A percentile compares a stretch with the other conserved stretches of the same genome.
Evolutionary conservation across 2,329 filamentous ascomycete genomes (phyloP).

Genomic region (Trichoderma breve): DNA sequence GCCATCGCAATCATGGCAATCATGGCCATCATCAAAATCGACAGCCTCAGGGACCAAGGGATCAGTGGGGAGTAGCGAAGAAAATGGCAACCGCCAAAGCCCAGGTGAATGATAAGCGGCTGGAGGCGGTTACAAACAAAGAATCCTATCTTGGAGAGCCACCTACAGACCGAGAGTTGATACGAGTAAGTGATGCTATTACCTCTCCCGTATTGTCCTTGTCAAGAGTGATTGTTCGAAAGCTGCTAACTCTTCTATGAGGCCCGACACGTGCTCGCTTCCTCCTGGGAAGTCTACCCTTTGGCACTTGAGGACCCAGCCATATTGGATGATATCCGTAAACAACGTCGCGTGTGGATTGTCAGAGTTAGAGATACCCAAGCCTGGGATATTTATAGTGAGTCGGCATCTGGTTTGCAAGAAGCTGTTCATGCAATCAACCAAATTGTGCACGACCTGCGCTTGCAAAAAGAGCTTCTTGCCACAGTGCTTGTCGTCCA

Average conservation of each 20-base stretch:
- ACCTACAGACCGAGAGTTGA: constrained; percentile 25
- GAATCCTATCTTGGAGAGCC: constrained; percentile 28
- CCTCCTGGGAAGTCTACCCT: constrained; percentile 28
- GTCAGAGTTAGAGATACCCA: constrained; percentile 24
- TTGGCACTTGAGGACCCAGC: constrained; percentile 26
- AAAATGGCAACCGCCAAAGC: constrained; percentile 28
- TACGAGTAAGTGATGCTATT: constrained; percentile 26
- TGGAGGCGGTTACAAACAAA: constrained; percentile 22
- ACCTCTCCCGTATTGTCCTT: not conserved
- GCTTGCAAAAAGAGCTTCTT: constrained; percentile 28
- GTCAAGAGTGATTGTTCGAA: not conserved
- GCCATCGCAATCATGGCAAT: not conserved
- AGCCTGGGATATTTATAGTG: constrained; percentile 29
- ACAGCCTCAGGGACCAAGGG: not conserved
- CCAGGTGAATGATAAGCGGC: constrained; percentile 25
- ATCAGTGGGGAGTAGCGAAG: not conserved
- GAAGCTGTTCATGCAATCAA: constrained; percentile 32
- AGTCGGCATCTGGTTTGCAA: constrained; percentile 27
- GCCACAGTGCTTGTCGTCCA: constrained; percentile 32
- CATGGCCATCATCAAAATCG: not conserved
- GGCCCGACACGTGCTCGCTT: constrained; percentile 32
- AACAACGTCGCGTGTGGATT: constrained; percentile 34
- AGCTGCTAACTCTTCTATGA: constrained; percentile 11
- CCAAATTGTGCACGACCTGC: constrained; percentile 34
- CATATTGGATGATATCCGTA: constrained; percentile 31